Base-by-base conservation (phyloP, 2,329 filamentous ascomycete species). In the Gaeumannomyces tritici region DNA sequence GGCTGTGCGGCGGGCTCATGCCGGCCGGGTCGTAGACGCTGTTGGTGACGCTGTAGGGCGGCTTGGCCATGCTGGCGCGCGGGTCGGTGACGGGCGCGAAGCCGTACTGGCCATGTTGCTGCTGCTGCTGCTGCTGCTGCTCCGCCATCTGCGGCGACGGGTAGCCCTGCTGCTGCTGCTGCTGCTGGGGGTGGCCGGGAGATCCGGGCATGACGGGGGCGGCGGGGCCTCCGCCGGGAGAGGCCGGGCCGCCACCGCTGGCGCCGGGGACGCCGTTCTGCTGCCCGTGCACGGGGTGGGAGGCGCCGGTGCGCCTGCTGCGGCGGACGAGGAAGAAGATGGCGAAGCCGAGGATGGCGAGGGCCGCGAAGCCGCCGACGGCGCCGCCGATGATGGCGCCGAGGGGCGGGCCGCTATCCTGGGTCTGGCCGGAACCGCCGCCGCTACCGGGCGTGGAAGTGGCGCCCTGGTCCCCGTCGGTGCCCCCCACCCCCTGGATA, bases 351-450 rank as follows among this genome's bases (percentile, higher is more conserved):
- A 73, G 65, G 7, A 73, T 63, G 21, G 62, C 72, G 28, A 75
- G 57, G n/a, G 67, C 68, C 29, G 63, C 70, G 1, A 71, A 57
- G 21, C 68, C 72, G 62, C 68, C 72, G 3, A 74, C 69, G 9
- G 70, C 73, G 47, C 72, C 73, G 33, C 73, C 73, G 4, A 69
- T 69, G 54, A 74, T 73, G 62, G 73, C 64, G 31, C 70, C 73
- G 7, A 67, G 42, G 6, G 42, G 42, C 5, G 42, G 42, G 42
- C 42, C 42, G 55, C 55, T 56, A 24, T 60, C 57, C 35, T 62
- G 58, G 21, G 62, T 60, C 1, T 60, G 28, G 57, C n/a, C 13
- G 61, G 24, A 18, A 31, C 33, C 29, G 29, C 28, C 54, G 33
- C 18, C 47, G 15, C 18, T n/a, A n/a, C n/a, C 42, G 42, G 21